Conservation (phyloP, 768 basidiomycete species). For the Termitomyces sp. region DNA sequence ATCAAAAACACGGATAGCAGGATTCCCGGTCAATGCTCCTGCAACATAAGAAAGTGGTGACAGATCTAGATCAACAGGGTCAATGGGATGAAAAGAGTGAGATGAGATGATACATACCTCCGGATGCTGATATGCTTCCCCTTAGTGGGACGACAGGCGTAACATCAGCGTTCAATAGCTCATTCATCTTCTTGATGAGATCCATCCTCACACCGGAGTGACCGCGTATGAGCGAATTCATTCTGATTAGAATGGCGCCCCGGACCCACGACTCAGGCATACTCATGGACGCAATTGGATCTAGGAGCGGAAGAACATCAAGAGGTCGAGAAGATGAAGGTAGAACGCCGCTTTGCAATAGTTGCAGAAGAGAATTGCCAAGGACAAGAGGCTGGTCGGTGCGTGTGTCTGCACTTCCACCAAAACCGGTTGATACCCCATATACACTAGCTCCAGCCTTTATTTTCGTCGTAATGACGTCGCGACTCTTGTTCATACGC, state of each 20-base stretch:
- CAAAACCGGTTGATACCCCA: conserved; percentile 81
- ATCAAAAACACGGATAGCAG: conserved; percentile 67
- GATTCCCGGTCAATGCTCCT: conserved; percentile 73
- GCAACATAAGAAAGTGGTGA: conserved; percentile 81
- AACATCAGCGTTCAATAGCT: conserved; percentile 64
- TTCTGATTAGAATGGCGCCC: conserved; percentile 79
- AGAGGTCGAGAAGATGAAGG: conserved; percentile 47
- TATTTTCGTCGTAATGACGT: conserved; percentile 62
- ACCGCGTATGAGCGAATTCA: conserved; percentile 85
- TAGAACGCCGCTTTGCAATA: conserved; percentile 72
- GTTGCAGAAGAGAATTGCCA: conserved; percentile 79
- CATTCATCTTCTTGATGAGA: conserved; percentile 73
- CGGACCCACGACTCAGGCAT: conserved; percentile 91
- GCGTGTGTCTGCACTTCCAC: conserved; percentile 84
- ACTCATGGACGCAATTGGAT: conserved; percentile 57
- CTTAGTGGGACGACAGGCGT: conserved; percentile 79
- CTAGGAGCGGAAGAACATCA: conserved; percentile 59
- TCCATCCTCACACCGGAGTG: conserved; percentile 84
- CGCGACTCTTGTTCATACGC: conserved; percentile 39
- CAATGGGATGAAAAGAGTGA: conserved; percentile 2
- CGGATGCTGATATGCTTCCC: conserved; percentile 79
- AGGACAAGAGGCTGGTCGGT: conserved; percentile 69
- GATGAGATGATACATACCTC: conserved; percentile 39
- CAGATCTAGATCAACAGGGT: conserved; percentile 41
- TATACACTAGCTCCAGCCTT: conserved; percentile 67